A percentile compares a stretch with the other conserved stretches of the same genome.
These are phyloP conservation scores for Candida manassasensis DNA, from an alignment of 805 yeast genomes.

Conservation along the genomic window DNA sequence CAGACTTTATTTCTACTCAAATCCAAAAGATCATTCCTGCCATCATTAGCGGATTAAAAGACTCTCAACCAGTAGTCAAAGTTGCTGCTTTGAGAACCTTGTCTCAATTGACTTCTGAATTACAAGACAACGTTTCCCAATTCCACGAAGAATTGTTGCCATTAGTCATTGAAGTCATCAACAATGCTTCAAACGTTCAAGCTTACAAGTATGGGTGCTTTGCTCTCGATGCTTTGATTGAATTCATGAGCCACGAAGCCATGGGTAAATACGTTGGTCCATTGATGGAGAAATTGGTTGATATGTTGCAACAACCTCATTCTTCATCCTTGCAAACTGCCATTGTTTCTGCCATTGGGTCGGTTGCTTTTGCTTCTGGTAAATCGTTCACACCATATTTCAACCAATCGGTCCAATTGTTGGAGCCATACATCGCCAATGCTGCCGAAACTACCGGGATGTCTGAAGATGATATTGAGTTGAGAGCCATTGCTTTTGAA, in stretches of 20 bases:
- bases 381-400: constrained; percentile 83
- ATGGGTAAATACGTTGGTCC: constrained; percentile 79
- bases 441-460: constrained; percentile 67
- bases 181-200: constrained; percentile 74
- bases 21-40: constrained; percentile 68
- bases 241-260: constrained; percentile 84
- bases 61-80: constrained; percentile 67
- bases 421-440: constrained; percentile 77
- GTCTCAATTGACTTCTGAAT: constrained; percentile 71
- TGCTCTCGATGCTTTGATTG: constrained; percentile 88
- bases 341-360: constrained; percentile 92
- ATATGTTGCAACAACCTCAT: constrained; percentile 72
- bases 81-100: constrained; percentile 83
- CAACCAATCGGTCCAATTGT: constrained; percentile 68
- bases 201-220: constrained; percentile 87
- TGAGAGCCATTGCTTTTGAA: constrained; percentile 89
- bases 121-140: constrained; percentile 80
- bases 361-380: constrained; percentile 95
- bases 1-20: constrained; percentile 81
- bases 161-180: constrained; percentile 79
- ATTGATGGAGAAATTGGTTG: constrained; percentile 82
- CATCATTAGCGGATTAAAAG: constrained; percentile 72
- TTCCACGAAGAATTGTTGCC: constrained; percentile 82
- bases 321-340: constrained; percentile 72
- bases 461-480: constrained; percentile 84